These are phyloP conservation scores for Fusarium algeriense DNA, from an alignment of 2,329 filamentous ascomycete species.

Conservation along the genomic window DNA sequence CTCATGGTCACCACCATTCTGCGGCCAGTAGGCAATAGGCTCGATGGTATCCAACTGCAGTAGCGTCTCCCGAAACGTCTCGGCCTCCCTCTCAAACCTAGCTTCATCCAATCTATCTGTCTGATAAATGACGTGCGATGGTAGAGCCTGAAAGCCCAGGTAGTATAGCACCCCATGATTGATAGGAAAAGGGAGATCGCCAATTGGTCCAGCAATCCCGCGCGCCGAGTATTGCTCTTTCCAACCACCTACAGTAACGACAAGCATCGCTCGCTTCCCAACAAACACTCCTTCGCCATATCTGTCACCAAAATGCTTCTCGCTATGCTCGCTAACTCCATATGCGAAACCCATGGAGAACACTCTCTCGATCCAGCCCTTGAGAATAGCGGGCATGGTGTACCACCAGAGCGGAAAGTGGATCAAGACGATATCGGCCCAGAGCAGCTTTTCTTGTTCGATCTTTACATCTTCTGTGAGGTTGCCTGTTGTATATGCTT, in stretches of 20 bases:
- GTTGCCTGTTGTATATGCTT: not conserved
- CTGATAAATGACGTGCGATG: constrained; percentile 14
- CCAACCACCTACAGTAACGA: not conserved
- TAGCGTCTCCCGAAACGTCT: constrained; percentile 10
- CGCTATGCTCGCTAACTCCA: constrained; percentile 15
- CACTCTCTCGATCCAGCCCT: constrained; percentile 30
- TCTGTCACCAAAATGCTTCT: constrained; percentile 21
- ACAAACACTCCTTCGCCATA: constrained; percentile 22
- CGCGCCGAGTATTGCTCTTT: constrained; percentile 20
- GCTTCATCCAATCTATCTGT: not conserved
- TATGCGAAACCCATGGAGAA: constrained; percentile 22
- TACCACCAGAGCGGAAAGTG: constrained; percentile 35
- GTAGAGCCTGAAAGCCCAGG: constrained; percentile 17
- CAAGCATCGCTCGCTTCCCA: constrained; percentile 20
- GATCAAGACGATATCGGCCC: constrained; percentile 24
- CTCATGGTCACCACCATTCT: constrained; percentile 31
- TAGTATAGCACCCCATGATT: constrained; percentile 30
- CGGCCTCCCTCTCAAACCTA: not conserved
- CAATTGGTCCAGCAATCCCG: constrained; percentile 20
- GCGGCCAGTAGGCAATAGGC: constrained; percentile 9
- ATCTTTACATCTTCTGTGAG: constrained; percentile 27
- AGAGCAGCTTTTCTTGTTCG: constrained; percentile 31
- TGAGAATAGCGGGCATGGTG: constrained; percentile 27
- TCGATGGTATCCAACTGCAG: constrained; percentile 3
- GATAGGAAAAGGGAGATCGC: constrained; percentile 23